Evolutionary conservation across 306 rosid species (phyloP).

Genomic region (Ormosia semicastrata): DNA sequence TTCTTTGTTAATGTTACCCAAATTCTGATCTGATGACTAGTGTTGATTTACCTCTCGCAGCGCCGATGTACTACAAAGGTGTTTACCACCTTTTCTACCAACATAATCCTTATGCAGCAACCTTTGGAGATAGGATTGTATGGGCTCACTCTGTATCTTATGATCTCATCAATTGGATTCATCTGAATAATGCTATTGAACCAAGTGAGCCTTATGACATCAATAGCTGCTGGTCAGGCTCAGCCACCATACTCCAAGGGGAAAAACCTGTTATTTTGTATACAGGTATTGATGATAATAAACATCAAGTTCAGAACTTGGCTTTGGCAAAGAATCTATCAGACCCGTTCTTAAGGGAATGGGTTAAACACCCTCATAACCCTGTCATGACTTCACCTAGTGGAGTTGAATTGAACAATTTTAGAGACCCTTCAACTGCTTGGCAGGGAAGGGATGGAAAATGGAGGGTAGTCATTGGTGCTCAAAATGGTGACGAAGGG

Average conservation of each 20-base stretch:
- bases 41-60: constrained; percentile 12
- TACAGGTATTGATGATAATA: constrained; percentile 38
- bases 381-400: constrained; percentile 41
- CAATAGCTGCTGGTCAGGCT: constrained; percentile 59
- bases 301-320: constrained; percentile 45
- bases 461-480: constrained; percentile 52
- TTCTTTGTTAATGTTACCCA: background rate
- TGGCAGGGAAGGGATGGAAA: constrained; percentile 47
- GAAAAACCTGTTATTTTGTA: constrained; percentile 42
- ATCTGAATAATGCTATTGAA: constrained; percentile 26
- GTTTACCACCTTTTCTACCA: constrained; percentile 64
- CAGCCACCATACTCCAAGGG: constrained; percentile 42
- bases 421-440: constrained; percentile 65
- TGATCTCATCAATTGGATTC: constrained; percentile 48
- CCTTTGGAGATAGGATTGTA: constrained; percentile 40
- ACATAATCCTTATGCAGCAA: constrained; percentile 45
- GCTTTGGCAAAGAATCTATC: constrained; percentile 42
- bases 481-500: constrained; percentile 39
- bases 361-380: constrained; percentile 49
- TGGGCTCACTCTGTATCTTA: constrained; percentile 63
- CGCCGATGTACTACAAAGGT: constrained; percentile 56
- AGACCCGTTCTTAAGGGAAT: constrained; percentile 52
- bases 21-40: background rate
- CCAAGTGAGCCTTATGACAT: constrained; percentile 43
- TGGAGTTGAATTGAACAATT: constrained; percentile 32